Base-by-base conservation (phyloP, 768 basidiomycete genomes). In the Boletus insuetus region DNA sequence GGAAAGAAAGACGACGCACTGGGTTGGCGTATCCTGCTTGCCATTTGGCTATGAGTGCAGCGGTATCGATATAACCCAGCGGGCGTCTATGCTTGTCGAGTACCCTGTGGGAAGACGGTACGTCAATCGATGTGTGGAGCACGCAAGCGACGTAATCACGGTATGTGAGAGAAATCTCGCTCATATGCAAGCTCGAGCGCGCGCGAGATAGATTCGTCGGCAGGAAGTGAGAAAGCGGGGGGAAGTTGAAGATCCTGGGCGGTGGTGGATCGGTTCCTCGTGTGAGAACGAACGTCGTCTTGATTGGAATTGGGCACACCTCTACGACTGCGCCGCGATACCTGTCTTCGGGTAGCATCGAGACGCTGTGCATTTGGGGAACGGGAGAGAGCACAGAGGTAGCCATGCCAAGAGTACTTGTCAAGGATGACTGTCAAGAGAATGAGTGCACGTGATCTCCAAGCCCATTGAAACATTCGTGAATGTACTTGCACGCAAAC, bases 271-370 rank as follows among this genome's bases (percentile, higher is more conserved):
- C n/a, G 20, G 19, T 26, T 43, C 6, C 31, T 12, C 6, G 51
- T 19, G 44, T 49, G 44, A 48, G 51, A 37, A 43, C 24, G 26
- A 37, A 39, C 19, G 10, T 41, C 13, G 10, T 2, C 20, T 20
- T 14, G 19, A 38, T 14, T 40, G 54, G 32, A 17, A 51, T 6
- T n/a, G 16, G 43, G 34, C 53, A 24, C 22, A 89, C 93, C 82
- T 96, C 94, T 10, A 96, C 91, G 26, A 94, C 91, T 3, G 94
- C 92, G 2, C 94, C 93, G 20, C 92, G 81, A 66, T 91, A 95
- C 72, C 86, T 90, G 69, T 81, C 78, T 31, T 26, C 56, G 47
- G 58, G 56, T 39, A 46, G 29, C 56, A 60, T 56, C 26, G 64
- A 49, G 5, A 34, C 11, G 17, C n/a, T 14, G 46, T 29, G 35